Evolutionary conservation across 352 stramenopile genomes (phyloP).

Genomic region (Phytophthora foliorum): DNA sequence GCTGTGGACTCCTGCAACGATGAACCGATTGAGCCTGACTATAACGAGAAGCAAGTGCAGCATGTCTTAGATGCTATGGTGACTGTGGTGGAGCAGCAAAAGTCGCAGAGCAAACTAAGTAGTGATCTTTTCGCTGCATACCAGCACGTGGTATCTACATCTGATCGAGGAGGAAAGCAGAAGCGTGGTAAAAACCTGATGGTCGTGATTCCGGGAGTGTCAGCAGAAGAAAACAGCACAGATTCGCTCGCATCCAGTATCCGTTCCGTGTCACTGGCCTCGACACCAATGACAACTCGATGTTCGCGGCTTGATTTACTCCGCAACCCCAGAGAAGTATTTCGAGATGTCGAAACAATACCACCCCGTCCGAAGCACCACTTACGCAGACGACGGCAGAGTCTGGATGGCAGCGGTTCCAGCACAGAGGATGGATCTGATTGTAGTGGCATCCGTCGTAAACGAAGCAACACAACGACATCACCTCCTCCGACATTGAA

Average conservation of each 20-base stretch:
- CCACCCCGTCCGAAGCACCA: conserved; percentile 34
- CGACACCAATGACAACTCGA: conserved; percentile 34
- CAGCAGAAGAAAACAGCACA: conserved; percentile 50
- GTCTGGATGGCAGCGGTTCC: conserved; percentile 68
- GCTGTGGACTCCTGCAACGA: conserved; percentile 11
- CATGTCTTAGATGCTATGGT: conserved; percentile 42
- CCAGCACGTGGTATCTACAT: conserved; percentile 2
- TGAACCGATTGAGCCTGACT: conserved; percentile 12
- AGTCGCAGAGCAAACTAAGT: conserved; percentile 1
- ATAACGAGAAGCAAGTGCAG: conserved; percentile 28
- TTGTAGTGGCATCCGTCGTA: conserved; percentile 56
- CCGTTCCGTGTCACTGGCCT: conserved; percentile 50
- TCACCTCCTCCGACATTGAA: conserved; percentile 25
- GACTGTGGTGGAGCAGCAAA: conserved; percentile 39
- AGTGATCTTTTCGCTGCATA: conserved; percentile 30
- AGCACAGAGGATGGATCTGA: conserved; percentile 69
- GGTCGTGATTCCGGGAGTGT: conserved; percentile 13
- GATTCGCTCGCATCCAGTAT: conserved; percentile 67
- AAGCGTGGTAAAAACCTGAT: conserved; percentile 12
- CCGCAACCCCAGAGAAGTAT: conserved; percentile 7
- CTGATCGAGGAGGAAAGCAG: conserved; percentile 7
- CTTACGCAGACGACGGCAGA: conserved; percentile 58
- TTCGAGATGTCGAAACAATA: conserved; percentile 14
- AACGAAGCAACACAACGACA: conserved; percentile 73
- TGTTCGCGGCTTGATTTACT: conserved; percentile 13